Percentiles rank a stretch among this genome's conserved stretches.
phyloP scores from a whole-genome alignment of 768 basidiomycete genomes.

The Tulasnella sp. region DNA sequence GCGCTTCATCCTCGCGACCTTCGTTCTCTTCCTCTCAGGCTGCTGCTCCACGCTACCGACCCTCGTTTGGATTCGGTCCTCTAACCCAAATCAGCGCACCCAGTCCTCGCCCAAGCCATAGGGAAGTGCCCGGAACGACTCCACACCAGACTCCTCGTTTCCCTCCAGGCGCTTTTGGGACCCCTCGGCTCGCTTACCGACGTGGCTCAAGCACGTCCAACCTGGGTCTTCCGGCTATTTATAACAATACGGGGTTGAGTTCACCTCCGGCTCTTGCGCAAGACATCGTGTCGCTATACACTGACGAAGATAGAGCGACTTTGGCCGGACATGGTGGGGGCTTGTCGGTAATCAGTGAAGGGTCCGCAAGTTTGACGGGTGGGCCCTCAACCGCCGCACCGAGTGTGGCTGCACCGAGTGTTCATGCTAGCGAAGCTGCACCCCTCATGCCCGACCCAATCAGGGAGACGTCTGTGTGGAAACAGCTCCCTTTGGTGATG shows the following conservation, averaged over 20 bases:
- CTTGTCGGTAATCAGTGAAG: constrained; percentile 15
- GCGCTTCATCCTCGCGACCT: neutral
- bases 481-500: constrained; percentile 71
- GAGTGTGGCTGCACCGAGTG: neutral
- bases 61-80: constrained; percentile 6
- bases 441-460: neutral
- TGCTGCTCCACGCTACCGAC: neutral
- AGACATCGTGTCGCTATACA: neutral
- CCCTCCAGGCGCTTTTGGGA: neutral
- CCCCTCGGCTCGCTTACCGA: neutral
- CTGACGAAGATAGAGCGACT: neutral
- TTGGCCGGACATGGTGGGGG: neutral
- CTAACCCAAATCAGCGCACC: neutral
- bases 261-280: constrained; percentile 19
- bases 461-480: constrained; percentile 48
- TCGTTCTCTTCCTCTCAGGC: neutral
- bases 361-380: neutral
- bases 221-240: constrained; percentile 25
- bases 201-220: constrained; percentile 10
- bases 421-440: neutral
- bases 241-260: constrained; percentile 25
- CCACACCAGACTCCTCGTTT: neutral
- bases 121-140: neutral
- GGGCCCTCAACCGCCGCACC: neutral
- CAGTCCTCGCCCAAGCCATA: constrained; percentile 7